Conservation (phyloP, 148 eudicot species). For the Rhododendron ferrugineum region DNA sequence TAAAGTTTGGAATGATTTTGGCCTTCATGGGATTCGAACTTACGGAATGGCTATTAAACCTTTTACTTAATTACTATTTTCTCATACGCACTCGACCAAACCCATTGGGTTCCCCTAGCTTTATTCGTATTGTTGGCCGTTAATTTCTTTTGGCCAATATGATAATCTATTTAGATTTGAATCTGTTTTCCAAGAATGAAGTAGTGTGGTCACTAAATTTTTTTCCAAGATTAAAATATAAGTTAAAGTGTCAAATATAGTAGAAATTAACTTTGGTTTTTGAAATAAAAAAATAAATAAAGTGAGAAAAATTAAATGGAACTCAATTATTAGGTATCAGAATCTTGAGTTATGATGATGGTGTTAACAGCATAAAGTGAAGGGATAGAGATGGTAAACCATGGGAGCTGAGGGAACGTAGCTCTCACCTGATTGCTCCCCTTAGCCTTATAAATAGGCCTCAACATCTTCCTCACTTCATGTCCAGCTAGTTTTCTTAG, state of each 20-base stretch:
- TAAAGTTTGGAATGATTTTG: neutral
- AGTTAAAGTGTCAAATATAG: neutral
- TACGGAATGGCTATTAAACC: neutral
- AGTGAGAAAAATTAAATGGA: neutral
- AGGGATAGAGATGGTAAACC: neutral
- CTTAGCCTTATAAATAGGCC: slow-evolving; percentile 3
- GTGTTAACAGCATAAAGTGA: neutral
- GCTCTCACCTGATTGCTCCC: neutral
- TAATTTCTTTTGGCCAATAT: neutral
- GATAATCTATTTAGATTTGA: neutral
- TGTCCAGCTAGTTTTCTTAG: neutral
- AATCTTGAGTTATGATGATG: neutral
- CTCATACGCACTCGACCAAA: neutral
- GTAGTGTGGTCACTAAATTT: neutral
- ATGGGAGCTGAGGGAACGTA: neutral
- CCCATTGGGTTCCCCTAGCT: neutral
- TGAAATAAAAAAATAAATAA: neutral
- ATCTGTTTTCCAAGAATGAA: neutral
- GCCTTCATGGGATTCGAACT: too few relatives aligned
- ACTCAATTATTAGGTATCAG: neutral
- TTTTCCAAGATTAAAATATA: neutral
- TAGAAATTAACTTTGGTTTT: neutral
- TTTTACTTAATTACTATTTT: neutral
- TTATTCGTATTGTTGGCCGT: neutral
- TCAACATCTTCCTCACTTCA: slow-evolving; percentile 2